These are phyloP conservation scores for Zymoseptoria crescenta DNA, from an alignment of 2,329 filamentous ascomycete species.

Conservation along the genomic window DNA sequence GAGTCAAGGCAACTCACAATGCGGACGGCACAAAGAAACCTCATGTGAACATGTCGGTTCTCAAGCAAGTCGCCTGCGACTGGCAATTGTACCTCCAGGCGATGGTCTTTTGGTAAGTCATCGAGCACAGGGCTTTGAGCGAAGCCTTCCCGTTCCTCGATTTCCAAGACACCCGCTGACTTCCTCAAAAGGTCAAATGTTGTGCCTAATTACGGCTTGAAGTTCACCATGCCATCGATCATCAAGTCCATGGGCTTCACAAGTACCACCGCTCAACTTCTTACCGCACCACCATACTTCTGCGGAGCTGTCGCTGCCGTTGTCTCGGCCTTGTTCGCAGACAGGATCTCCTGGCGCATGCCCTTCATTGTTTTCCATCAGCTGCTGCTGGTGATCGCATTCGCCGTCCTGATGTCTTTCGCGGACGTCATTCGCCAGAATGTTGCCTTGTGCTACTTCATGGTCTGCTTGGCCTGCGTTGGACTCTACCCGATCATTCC, in stretches of 20 bases:
- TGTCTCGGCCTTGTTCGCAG: constrained; percentile 24
- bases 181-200: constrained; percentile 9
- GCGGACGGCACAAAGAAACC: constrained; percentile 34
- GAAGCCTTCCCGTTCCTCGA: not conserved
- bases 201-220: constrained; percentile 29
- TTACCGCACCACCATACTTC: constrained; percentile 25
- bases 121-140: not conserved
- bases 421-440: constrained; percentile 9
- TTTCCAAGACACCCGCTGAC: not conserved
- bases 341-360: constrained; percentile 26
- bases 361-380: constrained; percentile 25
- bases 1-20: constrained; percentile 11
- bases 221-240: constrained; percentile 44
- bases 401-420: constrained; percentile 24
- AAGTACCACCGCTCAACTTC: constrained; percentile 18
- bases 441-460: constrained; percentile 20
- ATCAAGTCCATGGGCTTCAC: constrained; percentile 20
- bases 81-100: constrained; percentile 22
- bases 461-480: constrained; percentile 24
- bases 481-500: constrained; percentile 27
- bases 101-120: constrained; percentile 13
- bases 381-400: constrained; percentile 22
- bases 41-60: constrained; percentile 30
- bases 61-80: constrained; percentile 16
- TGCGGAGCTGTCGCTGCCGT: constrained; percentile 27